Evolutionary conservation across 331 rosid genomes (phyloP).

Genomic region (Malus hybrid): DNA sequence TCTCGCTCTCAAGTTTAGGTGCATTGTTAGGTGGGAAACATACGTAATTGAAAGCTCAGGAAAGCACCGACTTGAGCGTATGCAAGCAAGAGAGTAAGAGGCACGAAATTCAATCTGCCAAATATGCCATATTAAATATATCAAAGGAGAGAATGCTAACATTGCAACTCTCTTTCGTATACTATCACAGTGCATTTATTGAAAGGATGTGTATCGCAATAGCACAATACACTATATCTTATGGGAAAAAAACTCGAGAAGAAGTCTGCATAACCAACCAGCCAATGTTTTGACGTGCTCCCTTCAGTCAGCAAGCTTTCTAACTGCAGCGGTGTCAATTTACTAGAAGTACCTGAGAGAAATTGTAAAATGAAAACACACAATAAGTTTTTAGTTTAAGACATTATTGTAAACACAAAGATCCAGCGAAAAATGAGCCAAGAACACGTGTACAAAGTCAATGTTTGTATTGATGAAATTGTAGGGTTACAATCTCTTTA

Average conservation of each 20-base stretch:
- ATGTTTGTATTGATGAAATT: too few relatives aligned
- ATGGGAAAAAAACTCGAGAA: conserved; percentile 1
- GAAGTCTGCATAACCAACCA: conserved; percentile 49
- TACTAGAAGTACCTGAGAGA: conserved; percentile 49
- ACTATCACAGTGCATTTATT: background rate
- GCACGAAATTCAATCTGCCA: conserved; percentile 74
- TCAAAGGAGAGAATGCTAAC: background rate
- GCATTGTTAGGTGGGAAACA: conserved; percentile 20
- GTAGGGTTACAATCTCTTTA: too few relatives aligned
- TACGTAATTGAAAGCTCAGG: conserved; percentile 88
- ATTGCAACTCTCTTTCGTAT: background rate
- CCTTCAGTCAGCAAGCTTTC: conserved; percentile 88
- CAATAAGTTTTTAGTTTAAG: background rate
- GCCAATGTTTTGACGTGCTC: conserved; percentile 69
- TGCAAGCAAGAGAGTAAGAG: conserved; percentile 61
- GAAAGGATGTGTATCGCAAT: too few relatives aligned
- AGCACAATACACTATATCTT: background rate
- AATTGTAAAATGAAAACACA: conserved; percentile 8
- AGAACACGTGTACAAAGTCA: too few relatives aligned
- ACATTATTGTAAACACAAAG: background rate
- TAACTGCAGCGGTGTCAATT: conserved; percentile 84
- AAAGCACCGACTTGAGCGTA: conserved; percentile 65
- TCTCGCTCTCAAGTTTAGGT: background rate
- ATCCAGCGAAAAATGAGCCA: too few relatives aligned
- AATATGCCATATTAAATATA: conserved; percentile 7